A percentile compares a stretch with the other conserved stretches of the same genome.
phyloP scores from a whole-genome alignment of 176 grass and related monocot genomes.

The Oryza nivara region DNA sequence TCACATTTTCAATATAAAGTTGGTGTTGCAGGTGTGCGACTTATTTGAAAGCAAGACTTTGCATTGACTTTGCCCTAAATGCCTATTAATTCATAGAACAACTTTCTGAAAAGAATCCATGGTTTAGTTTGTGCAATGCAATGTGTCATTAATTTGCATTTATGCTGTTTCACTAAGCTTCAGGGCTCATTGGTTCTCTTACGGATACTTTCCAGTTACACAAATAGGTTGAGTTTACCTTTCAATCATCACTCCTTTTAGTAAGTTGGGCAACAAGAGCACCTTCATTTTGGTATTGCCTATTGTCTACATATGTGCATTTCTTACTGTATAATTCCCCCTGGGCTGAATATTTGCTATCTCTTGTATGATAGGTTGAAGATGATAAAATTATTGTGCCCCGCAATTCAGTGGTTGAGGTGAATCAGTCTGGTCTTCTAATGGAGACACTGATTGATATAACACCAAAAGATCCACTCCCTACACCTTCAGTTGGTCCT shows the following conservation, averaged over 20 bases:
- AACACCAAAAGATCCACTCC: constrained; percentile 84
- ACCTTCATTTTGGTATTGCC: neutral
- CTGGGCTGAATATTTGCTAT: neutral
- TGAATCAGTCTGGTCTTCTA: constrained; percentile 97
- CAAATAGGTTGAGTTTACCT: neutral
- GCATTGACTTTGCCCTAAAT: constrained; percentile 3
- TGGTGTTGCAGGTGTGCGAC: neutral
- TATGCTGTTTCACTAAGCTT: neutral
- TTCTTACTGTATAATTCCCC: neutral
- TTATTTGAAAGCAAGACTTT: neutral
- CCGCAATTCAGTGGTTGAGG: constrained; percentile 83
- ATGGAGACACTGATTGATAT: constrained; percentile 98
- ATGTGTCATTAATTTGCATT: constrained; percentile 14
- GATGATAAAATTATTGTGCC: constrained; percentile 96
- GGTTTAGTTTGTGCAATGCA: neutral
- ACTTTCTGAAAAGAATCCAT: constrained; percentile 13
- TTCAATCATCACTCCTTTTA: neutral
- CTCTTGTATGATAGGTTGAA: constrained; percentile 61
- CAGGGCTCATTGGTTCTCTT: constrained; percentile 2
- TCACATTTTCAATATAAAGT: neutral
- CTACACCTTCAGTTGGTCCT: constrained; percentile 73
- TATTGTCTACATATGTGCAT: neutral
- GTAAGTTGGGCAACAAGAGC: neutral
- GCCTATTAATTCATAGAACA: neutral
- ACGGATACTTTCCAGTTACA: neutral